phyloP scores from a whole-genome alignment of 2,329 filamentous ascomycete species.

The Botryotinia calthae region DNA sequence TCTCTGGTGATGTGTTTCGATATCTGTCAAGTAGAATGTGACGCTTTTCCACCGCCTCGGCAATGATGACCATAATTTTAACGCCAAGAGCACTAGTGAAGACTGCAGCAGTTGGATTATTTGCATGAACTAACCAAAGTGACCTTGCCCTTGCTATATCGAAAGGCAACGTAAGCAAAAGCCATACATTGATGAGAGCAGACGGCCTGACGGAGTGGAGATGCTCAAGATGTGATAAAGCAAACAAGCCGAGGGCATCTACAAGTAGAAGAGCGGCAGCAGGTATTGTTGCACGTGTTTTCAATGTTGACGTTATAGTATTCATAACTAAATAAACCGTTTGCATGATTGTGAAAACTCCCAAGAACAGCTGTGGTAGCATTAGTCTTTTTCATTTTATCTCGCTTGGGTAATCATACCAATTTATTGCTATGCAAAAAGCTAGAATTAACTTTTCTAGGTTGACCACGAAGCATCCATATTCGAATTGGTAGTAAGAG shows the following conservation, averaged over 20 bases:
- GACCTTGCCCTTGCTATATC: slow-evolving; percentile 31
- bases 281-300: slow-evolving; percentile 25
- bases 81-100: slow-evolving; percentile 41
- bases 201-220: slow-evolving; percentile 31
- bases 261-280: slow-evolving; percentile 27
- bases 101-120: slow-evolving; percentile 37
- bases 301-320: slow-evolving; percentile 18
- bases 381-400: background rate
- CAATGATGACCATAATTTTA: slow-evolving; percentile 38
- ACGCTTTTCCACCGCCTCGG: slow-evolving; percentile 44
- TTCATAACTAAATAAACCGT: slow-evolving; percentile 25
- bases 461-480: slow-evolving; percentile 21
- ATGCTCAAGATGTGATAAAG: slow-evolving; percentile 33
- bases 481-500: slow-evolving; percentile 27
- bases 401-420: slow-evolving; percentile 22
- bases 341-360: slow-evolving; percentile 29
- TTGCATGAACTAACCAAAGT: slow-evolving; percentile 33
- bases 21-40: slow-evolving; percentile 37
- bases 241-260: slow-evolving; percentile 27
- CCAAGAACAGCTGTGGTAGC: slow-evolving; percentile 35
- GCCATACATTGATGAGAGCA: slow-evolving; percentile 30
- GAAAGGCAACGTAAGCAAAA: slow-evolving; percentile 33
- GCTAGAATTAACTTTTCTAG: slow-evolving; percentile 30
- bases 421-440: slow-evolving; percentile 29
- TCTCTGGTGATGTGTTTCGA: slow-evolving; percentile 41